A percentile compares a stretch with the other conserved stretches of the same genome.
phyloP scores from a whole-genome alignment of 108 stramenopile species.

The Nannochloropsis oceanica region DNA sequence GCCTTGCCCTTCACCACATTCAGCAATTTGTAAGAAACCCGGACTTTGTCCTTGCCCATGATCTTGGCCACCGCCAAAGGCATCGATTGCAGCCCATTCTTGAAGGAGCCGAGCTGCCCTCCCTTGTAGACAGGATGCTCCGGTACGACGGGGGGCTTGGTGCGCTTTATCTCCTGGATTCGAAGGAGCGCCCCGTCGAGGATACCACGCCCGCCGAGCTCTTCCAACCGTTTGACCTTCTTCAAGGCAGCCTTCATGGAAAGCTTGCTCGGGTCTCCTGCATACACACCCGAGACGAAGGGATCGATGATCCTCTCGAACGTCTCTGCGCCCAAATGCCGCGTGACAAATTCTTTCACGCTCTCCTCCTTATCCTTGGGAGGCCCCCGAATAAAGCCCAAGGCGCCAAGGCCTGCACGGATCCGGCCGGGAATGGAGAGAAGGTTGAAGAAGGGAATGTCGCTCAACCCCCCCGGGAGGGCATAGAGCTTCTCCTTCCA shows the following conservation, averaged over 20 bases:
- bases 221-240: slow-evolving; percentile 53
- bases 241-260: slow-evolving; percentile 72
- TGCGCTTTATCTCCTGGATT: slow-evolving; percentile 8
- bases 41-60: slow-evolving; percentile 49
- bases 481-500: slow-evolving; percentile 60
- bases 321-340: slow-evolving; percentile 73
- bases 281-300: slow-evolving; percentile 89
- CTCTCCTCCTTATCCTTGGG: slow-evolving; percentile 64
- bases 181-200: slow-evolving; percentile 34
- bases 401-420: slow-evolving; percentile 74
- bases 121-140: slow-evolving; percentile 17
- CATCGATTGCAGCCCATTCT: slow-evolving; percentile 57
- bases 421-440: slow-evolving; percentile 83
- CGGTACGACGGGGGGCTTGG: background rate
- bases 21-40: slow-evolving; percentile 52
- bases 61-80: slow-evolving; percentile 57
- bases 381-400: slow-evolving; percentile 51
- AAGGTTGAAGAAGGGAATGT: slow-evolving; percentile 53
- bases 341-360: slow-evolving; percentile 76
- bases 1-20: slow-evolving; percentile 29
- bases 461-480: slow-evolving; percentile 65
- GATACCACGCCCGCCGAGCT: slow-evolving; percentile 19
- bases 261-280: slow-evolving; percentile 78
- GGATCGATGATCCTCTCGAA: slow-evolving; percentile 81
- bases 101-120: slow-evolving; percentile 72